A percentile compares a stretch with the other conserved stretches of the same genome.
Evolutionary conservation across 257 asterid species (phyloP).

Genomic region (Jacaranda copaia): DNA sequence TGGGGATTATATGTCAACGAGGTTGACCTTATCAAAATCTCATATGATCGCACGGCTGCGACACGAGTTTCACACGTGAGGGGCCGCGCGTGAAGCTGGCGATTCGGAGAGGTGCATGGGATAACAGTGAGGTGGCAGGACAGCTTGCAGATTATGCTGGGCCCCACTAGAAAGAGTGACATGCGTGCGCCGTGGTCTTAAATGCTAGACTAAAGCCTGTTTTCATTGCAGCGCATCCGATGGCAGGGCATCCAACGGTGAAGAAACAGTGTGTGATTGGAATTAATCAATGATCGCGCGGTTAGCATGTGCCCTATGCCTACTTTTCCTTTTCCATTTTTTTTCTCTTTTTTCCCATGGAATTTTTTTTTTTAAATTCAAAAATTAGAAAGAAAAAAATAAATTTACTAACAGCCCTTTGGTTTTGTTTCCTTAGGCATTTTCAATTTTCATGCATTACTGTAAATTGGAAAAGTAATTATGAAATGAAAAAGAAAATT

Average conservation of each 20-base stretch:
- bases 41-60: constrained; percentile 31
- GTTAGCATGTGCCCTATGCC: background rate
- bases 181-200: constrained; percentile 46
- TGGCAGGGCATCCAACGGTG: constrained; percentile 31
- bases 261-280: background rate
- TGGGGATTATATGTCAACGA: constrained; percentile 14
- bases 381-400: too few species aligned
- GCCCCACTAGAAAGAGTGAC: constrained; percentile 32
- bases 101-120: constrained; percentile 31
- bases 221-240: constrained; percentile 20
- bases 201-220: constrained; percentile 30
- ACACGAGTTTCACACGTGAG: constrained; percentile 2
- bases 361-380: background rate
- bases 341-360: background rate
- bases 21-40: constrained; percentile 23
- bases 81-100: constrained; percentile 14
- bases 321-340: too few species aligned
- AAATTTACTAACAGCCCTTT: too few species aligned
- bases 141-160: constrained; percentile 45
- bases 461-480: too few species aligned
- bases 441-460: too few species aligned
- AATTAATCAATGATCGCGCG: constrained; percentile 16
- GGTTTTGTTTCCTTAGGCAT: too few species aligned
- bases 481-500: too few species aligned
- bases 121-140: constrained; percentile 44